Base-by-base conservation (phyloP, 23 red algal genomes). In the Pyropia yezoensis region DNA sequence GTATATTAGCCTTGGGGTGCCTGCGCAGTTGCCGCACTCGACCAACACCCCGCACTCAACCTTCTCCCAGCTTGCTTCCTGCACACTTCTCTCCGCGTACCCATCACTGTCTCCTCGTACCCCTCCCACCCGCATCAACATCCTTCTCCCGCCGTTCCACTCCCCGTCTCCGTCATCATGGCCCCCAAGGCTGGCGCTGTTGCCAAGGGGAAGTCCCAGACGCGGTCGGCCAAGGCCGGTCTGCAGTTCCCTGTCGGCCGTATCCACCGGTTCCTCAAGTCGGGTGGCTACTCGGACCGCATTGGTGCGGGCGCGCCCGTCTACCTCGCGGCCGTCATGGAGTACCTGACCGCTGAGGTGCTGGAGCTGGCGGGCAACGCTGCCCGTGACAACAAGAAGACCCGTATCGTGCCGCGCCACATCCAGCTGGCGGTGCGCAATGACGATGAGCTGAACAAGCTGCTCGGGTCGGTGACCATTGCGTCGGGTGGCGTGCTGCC, bases 301-400 rank as follows among this genome's bases (percentile, higher is more conserved):
- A 78, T 98, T 64, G 94, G 94, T 50, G 94, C 94, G 14, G 94
- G 94, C 72, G 94, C 94, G 22, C 94, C 94, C 18, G 94, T 98
- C 27, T 98, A 98, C 77, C 67, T 98, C 49, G 94, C 94, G 27
- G 94, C 94, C 1, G 94, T 98, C 17, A 85, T 98, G 85, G 94
- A 98, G 69, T 98, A 98, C 62, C 78, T 98, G 54, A 98, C 94
- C 3, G 94, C 94, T 32, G 94, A 98, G 76, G 94, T 98, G n/a
- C 68, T 98, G 12, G 94, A 98, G 52, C 73, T 98, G 23, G 94
- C 94, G 21, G 94, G 94, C 33, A 98, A 98, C 60, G 94, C 94
- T 30, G 85, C 94, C 14, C 86, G 94, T 62, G 94, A 98, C 83
- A 98, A 98, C 81, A 98, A 98, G 94, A 98, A 98, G 78, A 88